Percentiles rank a stretch among this genome's conserved stretches.
Evolutionary conservation across 2,329 filamentous ascomycete genomes (phyloP).

Genomic region (Escovopsis sp.): DNA sequence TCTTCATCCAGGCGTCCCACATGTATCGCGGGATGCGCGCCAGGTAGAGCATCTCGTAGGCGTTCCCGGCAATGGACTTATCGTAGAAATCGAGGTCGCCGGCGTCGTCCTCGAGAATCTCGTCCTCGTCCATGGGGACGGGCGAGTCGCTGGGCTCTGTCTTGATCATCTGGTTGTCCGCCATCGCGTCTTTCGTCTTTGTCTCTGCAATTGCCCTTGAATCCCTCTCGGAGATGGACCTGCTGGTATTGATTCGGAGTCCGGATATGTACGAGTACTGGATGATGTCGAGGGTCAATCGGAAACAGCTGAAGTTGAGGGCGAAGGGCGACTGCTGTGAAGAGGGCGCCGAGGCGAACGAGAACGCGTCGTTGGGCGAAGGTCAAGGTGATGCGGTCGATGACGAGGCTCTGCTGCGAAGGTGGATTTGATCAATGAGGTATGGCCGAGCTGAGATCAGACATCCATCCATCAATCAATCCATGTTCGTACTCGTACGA

Average conservation of each 20-base stretch:
- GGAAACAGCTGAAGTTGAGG: background rate
- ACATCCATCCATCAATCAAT: too few relatives aligned
- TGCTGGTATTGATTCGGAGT: background rate
- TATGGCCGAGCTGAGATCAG: too few relatives aligned
- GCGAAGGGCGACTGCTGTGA: background rate
- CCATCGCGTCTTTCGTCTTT: conserved; percentile 12
- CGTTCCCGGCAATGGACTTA: conserved; percentile 22
- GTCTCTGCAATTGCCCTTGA: background rate
- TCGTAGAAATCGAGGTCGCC: conserved; percentile 43
- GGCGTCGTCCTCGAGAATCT: conserved; percentile 44
- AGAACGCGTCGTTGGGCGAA: too few relatives aligned
- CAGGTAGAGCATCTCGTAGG: conserved; percentile 45
- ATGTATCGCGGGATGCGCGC: conserved; percentile 66
- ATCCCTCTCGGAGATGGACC: background rate
- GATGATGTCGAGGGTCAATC: background rate
- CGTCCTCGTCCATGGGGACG: conserved; percentile 43
- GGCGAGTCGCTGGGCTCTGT: conserved; percentile 32
- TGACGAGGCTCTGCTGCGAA: too few relatives aligned
- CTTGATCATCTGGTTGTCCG: conserved; percentile 28
- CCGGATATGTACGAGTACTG: too few relatives aligned
- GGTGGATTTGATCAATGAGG: too few relatives aligned
- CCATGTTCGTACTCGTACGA: too few relatives aligned
- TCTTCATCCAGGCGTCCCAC: conserved; percentile 59
- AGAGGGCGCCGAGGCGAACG: background rate
- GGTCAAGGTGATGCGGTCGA: too few relatives aligned